Conservation (phyloP, 441 rosid genomes). For the Erodium trifolium region DNA sequence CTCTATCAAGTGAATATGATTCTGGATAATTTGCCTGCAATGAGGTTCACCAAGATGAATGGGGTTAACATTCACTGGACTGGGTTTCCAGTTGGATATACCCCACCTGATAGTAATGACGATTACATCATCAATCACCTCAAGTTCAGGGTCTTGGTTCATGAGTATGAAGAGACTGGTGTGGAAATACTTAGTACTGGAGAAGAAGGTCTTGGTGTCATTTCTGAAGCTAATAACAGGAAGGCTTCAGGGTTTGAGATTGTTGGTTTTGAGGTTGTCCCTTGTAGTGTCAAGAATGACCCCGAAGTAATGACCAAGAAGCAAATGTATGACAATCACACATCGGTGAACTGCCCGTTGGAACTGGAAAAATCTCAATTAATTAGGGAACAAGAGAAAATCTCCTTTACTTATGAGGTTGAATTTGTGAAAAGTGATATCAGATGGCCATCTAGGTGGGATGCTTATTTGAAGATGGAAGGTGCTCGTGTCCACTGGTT, state of each 20-base stretch:
- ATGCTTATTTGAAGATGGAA: slow-evolving; percentile 91
- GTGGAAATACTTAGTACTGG: slow-evolving; percentile 88
- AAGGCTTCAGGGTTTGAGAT: slow-evolving; percentile 73
- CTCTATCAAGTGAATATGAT: slow-evolving; percentile 89
- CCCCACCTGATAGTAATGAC: slow-evolving; percentile 60
- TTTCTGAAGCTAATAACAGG: slow-evolving; percentile 68
- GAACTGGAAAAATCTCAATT: slow-evolving; percentile 79
- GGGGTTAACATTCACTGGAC: slow-evolving; percentile 83
- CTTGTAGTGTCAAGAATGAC: slow-evolving; percentile 70
- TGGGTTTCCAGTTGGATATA: slow-evolving; percentile 85
- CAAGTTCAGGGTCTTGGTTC: slow-evolving; percentile 82
- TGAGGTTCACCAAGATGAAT: slow-evolving; percentile 66
- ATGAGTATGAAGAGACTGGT: slow-evolving; percentile 75
- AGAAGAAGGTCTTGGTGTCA: slow-evolving; percentile 85
- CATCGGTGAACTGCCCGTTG: slow-evolving; percentile 53
- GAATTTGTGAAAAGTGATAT: slow-evolving; percentile 70
- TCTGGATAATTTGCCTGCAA: slow-evolving; percentile 84
- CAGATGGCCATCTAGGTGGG: slow-evolving; percentile 97
- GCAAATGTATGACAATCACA: slow-evolving; percentile 49
- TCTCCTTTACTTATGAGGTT: slow-evolving; percentile 85
- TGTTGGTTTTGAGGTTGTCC: slow-evolving; percentile 87
- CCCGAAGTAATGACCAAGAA: slow-evolving; percentile 50
- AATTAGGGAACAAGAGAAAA: slow-evolving; percentile 69
- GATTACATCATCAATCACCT: slow-evolving; percentile 87
- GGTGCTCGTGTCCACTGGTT: slow-evolving; percentile 95